Evolutionary conservation across 768 basidiomycete species (phyloP).

Genomic region (Coprinellus aureogranulatus): DNA sequence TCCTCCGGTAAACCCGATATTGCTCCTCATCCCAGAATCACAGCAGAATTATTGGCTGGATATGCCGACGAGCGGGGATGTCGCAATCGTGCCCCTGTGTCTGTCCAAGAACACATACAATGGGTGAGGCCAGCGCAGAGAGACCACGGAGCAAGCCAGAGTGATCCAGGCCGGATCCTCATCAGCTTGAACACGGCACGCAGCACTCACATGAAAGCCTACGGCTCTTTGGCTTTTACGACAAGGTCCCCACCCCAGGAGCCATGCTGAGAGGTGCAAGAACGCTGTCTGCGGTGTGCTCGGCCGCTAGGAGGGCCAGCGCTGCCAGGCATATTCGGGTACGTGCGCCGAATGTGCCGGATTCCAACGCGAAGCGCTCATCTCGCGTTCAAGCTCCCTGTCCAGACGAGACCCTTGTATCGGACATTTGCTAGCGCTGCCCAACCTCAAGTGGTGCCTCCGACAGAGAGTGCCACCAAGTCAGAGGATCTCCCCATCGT

Average conservation of each 20-base stretch:
- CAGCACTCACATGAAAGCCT: background rate
- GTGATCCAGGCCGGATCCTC: background rate
- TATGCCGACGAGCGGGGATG: too few species aligned
- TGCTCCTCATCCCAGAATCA: too few species aligned
- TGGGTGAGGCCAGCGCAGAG: too few species aligned
- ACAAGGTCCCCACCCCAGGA: background rate
- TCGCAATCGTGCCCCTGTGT: too few species aligned
- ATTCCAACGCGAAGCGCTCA: background rate
- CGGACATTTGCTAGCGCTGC: background rate
- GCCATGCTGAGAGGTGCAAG: background rate
- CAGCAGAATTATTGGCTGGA: too few species aligned
- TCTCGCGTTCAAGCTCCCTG: background rate
- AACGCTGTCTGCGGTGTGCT: background rate
- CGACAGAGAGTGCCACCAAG: conserved; percentile 21
- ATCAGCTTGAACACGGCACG: background rate
- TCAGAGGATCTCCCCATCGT: conserved; percentile 50
- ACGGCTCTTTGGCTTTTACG: background rate
- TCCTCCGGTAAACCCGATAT: too few species aligned
- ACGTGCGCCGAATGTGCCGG: background rate
- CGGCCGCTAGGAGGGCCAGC: background rate
- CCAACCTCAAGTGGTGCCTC: background rate
- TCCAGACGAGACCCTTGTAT: background rate
- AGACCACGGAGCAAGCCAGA: background rate
- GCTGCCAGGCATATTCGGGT: background rate
- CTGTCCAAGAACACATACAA: too few species aligned